Evolutionary conservation across 495 filamentous ascomycete species (phyloP), one percentile per base, ranked within the genome.

Genomic region (Immersiella caudata): DNA sequence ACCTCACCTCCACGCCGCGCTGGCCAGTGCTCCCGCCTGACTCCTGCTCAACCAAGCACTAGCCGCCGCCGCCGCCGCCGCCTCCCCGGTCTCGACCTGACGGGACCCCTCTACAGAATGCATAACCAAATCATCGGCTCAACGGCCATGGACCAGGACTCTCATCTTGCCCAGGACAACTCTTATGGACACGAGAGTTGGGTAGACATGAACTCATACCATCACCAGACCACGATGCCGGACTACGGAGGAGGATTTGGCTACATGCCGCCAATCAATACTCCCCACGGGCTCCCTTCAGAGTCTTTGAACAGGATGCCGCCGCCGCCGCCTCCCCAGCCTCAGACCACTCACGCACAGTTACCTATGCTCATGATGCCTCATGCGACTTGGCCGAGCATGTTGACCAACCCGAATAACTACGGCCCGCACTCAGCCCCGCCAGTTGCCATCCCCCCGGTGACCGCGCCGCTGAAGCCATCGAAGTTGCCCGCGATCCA

Each of bases 321-420:
- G 67, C 80, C 80, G 61, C 80, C 79, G 25, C 76, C 78, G 49
- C 73, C 76, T 62, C 75, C 77, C 22, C 75, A 75, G 57, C 60
- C 75, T 49, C 80, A 79, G 36, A 67, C 76, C 59, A 76, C 75
- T 64, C 80, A 78, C 62, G 68, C 75, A 9, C 80, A 79, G 68
- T 75, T 85, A 18, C 83, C 89, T 59, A 85, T 88, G 74, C 80
- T 91, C 66, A 86, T 90, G 73, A 79, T 89, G 81, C 85, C 87
- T 57, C 85, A 88, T 74, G 79, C 87, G 65, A 77, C 79, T 60
- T 92, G 89, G 89, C 89, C 89, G 20, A 92, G 89, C 74, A 85
- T 90, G 83, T 82, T 91, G 70, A 86, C 88, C 24, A 85, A 86
- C 68, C 85, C 85, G 14, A 79, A 74, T 20, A 74, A 70, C 56